Base-by-base conservation (phyloP, 371 early-diverging fungal genomes). In the Actinomortierella ambigua region DNA sequence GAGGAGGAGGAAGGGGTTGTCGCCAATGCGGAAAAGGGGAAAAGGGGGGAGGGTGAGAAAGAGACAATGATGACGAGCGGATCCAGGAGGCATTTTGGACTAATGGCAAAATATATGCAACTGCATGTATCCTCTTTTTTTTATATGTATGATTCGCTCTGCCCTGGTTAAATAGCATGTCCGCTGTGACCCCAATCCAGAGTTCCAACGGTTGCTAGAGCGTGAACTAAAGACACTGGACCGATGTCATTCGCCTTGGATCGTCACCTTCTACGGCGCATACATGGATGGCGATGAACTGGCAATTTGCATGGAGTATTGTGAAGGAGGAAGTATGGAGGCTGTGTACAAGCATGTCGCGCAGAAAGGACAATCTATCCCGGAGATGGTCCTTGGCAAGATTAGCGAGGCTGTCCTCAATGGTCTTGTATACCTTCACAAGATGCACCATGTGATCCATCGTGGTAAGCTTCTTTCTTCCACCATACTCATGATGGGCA, bases 271-370 rank as follows among this genome's bases (percentile, higher is more conserved):
- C 70, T 96, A 90, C 69, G 99, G 99, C 47, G 95, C 97, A 0
- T 97, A 90, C 76, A 80, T 92, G 53, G 93, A 95, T 42, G 95
- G 93, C 53, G 91, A 92, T 22, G 93, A 95, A 46, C 85, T 98
- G n/a, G 90, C 92, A 14, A 89, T 98, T 46, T 96, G 95, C 81
- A 95, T 98, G 94, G 99, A 98, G 77, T 96, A 89, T 68, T 89
- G 90, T 65, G 90, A 90, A 64, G 92, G 88, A 14, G 94, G 94
- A 18, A 90, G 91, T 61, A 80, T 94, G 50, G 92, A 93, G 59
- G 85, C 84, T 47, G 89, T 94, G 24, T 93, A 92, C 63, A 91
- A 88, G 75, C 80, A 85, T 23, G 85, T 90, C 39, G 76, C 82
- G 24, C 81, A 83, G 58, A 71, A 86, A 50, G 81, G 85, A 22